Evolutionary conservation across 192 early-diverging fungal species (phyloP).

Genomic region (Rhizophagus clarus): DNA sequence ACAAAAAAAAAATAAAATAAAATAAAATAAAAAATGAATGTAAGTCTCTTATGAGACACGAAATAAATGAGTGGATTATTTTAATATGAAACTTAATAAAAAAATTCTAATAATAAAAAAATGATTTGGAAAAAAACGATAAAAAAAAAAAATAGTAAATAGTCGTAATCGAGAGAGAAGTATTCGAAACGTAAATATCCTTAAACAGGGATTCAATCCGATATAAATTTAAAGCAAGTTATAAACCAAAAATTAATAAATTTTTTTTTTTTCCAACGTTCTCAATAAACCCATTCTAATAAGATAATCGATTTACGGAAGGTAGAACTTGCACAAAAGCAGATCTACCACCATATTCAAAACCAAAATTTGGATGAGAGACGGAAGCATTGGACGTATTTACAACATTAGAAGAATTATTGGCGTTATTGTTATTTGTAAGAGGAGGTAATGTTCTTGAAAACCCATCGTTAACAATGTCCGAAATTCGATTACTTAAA

Average conservation of each 20-base stretch:
- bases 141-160: too few relatives aligned
- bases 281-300: background rate
- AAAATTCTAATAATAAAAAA: too few relatives aligned
- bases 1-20: too few relatives aligned
- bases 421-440: background rate
- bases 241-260: too few relatives aligned
- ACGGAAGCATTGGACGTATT: background rate
- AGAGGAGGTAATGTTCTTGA: conserved; percentile 12
- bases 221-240: background rate
- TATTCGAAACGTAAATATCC: too few relatives aligned
- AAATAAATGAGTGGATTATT: too few relatives aligned
- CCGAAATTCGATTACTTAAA: conserved; percentile 9
- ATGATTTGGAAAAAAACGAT: too few relatives aligned
- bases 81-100: too few relatives aligned
- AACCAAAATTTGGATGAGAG: background rate
- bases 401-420: background rate
- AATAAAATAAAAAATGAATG: too few relatives aligned
- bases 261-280: background rate
- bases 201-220: too few relatives aligned
- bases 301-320: background rate
- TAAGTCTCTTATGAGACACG: too few relatives aligned
- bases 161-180: too few relatives aligned
- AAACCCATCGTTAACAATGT: conserved; percentile 11
- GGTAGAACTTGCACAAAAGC: background rate
- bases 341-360: background rate